Evolutionary conservation across 345 rosid genomes (phyloP), one percentile per base, ranked within the genome.

Genomic region (Populus pruinosa): DNA sequence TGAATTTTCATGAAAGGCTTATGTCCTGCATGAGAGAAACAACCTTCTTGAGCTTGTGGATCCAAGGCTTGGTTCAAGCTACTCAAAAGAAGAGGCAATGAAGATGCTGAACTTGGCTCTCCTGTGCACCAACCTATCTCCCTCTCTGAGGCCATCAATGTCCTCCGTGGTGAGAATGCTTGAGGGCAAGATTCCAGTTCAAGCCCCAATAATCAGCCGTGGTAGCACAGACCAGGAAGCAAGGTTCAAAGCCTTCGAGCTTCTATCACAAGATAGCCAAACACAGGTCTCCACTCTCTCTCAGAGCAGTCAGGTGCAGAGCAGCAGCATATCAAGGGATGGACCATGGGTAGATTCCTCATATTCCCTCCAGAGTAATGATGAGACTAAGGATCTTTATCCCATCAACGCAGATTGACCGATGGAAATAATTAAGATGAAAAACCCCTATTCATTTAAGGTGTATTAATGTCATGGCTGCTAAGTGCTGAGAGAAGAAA

Each of bases 1-100:
- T 47, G 50, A 47, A 5, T 0, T 47, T 12, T 49, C 35, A 73
- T 66, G 69, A 36, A 47, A 91, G 99, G 99, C 99, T 36, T 93
- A 90, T 74, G 98, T 95, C 29, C 87, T 86, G 83, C 97, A 91
- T 89, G 99, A 93, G 82, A 93, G 91, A 88, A 97, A 94, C 66
- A 95, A 85, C 77, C 92, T 95, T 29, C 84, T 93, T 2, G 94
- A 93, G 67, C 94, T 95, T 1, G 96, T 95, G 67, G 99, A 93
- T 82, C 88, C 87, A 10, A 78, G 44, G 68, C 94, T 95, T 0
- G 93, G 93, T 78, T 82, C 89, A 35, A 68, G 78, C 25, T 90
- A 83, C 76, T 75, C 91, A 4, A 84, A 84, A 81, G 74, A 85
- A 66, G 95, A 93, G 83, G 98, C 94, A 56, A 77, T 80, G 88